Conservation (phyloP, 2,329 filamentous ascomycete species). For the Sarocladium strictum region DNA sequence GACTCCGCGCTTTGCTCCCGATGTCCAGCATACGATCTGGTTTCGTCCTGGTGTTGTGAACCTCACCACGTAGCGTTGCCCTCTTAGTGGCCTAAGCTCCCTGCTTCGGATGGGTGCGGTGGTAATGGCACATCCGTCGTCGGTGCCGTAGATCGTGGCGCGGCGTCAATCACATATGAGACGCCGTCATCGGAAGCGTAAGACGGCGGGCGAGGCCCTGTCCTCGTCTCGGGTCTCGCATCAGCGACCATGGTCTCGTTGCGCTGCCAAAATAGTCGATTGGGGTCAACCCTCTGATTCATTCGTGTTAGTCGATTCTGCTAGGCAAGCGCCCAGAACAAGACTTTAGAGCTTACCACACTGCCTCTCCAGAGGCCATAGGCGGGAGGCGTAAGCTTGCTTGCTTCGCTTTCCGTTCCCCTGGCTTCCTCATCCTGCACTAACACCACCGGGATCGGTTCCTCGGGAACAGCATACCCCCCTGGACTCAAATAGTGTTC, state of each 20-base stretch:
- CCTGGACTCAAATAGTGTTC: slow-evolving; percentile 46
- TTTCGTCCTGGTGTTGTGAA: not conserved
- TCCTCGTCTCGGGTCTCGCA: slow-evolving; percentile 18
- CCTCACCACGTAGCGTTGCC: not conserved
- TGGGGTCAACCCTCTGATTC: slow-evolving; percentile 65
- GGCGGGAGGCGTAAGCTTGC: slow-evolving; percentile 65
- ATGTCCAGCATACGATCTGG: not conserved
- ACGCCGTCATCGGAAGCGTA: slow-evolving; percentile 73
- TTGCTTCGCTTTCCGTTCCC: slow-evolving; percentile 47
- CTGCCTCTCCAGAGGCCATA: slow-evolving; percentile 82
- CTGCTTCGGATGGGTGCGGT: slow-evolving; percentile 42
- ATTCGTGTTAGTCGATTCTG: slow-evolving; percentile 1
- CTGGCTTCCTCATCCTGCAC: slow-evolving; percentile 67
- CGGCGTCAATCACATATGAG: slow-evolving; percentile 63
- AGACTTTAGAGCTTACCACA: slow-evolving; percentile 56
- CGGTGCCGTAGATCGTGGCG: slow-evolving; percentile 51
- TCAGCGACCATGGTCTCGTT: slow-evolving; percentile 36
- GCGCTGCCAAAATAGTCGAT: slow-evolving; percentile 75
- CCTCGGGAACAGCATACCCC: slow-evolving; percentile 63
- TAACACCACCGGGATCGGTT: slow-evolving; percentile 72
- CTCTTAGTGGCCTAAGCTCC: slow-evolving; percentile 11
- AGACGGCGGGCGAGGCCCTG: slow-evolving; percentile 57
- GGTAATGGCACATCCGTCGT: slow-evolving; percentile 37
- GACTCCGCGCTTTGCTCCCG: not conserved
- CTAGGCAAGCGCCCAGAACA: no score